These are phyloP conservation scores for Capronia coronata DNA, from an alignment of 2,329 filamentous ascomycete genomes.

Conservation along the genomic window DNA sequence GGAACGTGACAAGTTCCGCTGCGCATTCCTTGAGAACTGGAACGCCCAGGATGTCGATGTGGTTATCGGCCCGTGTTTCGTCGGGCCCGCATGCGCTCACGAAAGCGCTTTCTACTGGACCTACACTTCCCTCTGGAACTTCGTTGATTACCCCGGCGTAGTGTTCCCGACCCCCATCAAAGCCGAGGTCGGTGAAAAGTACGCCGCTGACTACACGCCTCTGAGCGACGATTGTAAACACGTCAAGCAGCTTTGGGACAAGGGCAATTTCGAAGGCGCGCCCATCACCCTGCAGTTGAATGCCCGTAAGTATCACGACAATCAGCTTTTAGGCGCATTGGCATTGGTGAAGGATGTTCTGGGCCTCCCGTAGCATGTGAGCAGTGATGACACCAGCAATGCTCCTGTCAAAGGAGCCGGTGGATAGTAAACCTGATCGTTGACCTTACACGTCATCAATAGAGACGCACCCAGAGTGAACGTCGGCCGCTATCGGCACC, in stretches of 20 bases:
- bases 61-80: slow-evolving; percentile 42
- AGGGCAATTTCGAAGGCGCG: slow-evolving; percentile 44
- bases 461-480: no score
- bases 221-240: no score
- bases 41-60: slow-evolving; percentile 47
- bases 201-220: slow-evolving; percentile 18
- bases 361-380: slow-evolving; percentile 25
- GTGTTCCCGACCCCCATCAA: slow-evolving; percentile 52
- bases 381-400: no score
- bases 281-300: slow-evolving; percentile 51
- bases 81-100: slow-evolving; percentile 38
- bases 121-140: slow-evolving; percentile 62
- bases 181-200: slow-evolving; percentile 33
- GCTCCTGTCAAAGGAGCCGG: no score
- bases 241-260: no score
- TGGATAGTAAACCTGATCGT: no score
- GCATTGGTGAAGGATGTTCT: slow-evolving; percentile 31
- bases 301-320: slow-evolving; percentile 48
- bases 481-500: no score
- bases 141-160: slow-evolving; percentile 59
- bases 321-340: slow-evolving; percentile 42
- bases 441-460: no score
- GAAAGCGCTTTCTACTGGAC: slow-evolving; percentile 54
- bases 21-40: no score
- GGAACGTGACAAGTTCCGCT: no score